Evolutionary conservation across 202 grass and related monocot genomes (phyloP).

Genomic region (Dendrocalamus latiflorus): DNA sequence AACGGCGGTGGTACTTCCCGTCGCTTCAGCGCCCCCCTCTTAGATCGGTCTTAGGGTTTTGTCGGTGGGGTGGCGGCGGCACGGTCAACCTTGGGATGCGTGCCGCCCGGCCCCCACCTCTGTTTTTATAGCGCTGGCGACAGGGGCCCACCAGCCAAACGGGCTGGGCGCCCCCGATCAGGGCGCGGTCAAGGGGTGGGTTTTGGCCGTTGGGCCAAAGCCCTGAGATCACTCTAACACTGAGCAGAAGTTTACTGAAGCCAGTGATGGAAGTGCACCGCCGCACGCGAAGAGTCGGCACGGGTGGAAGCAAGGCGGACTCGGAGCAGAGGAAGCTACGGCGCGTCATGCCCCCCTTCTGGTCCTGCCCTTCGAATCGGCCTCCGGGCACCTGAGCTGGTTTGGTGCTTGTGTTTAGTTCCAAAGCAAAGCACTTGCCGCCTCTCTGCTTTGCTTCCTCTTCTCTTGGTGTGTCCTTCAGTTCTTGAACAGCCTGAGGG

Average conservation of each 20-base stretch:
- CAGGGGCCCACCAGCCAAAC: no score
- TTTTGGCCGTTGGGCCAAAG: no score
- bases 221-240: no score
- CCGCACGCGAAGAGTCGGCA: conserved; percentile 13
- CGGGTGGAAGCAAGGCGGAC: conserved; percentile 21
- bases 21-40: no score
- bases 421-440: neutral
- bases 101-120: no score
- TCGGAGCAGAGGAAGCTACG: conserved; percentile 67
- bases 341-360: conserved; percentile 51
- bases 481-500: neutral
- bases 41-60: no score
- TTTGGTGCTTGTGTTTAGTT: neutral
- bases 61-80: no score
- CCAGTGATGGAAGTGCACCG: conserved; percentile 47
- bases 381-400: conserved; percentile 71
- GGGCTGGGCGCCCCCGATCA: no score
- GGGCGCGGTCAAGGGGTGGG: no score
- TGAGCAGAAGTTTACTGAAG: neutral
- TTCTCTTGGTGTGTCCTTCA: neutral
- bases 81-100: no score
- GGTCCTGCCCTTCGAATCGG: conserved; percentile 74
- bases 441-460: neutral
- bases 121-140: no score
- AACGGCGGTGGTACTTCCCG: no score